phyloP scores from a whole-genome alignment of 768 basidiomycete genomes.

The Russula earlei region DNA sequence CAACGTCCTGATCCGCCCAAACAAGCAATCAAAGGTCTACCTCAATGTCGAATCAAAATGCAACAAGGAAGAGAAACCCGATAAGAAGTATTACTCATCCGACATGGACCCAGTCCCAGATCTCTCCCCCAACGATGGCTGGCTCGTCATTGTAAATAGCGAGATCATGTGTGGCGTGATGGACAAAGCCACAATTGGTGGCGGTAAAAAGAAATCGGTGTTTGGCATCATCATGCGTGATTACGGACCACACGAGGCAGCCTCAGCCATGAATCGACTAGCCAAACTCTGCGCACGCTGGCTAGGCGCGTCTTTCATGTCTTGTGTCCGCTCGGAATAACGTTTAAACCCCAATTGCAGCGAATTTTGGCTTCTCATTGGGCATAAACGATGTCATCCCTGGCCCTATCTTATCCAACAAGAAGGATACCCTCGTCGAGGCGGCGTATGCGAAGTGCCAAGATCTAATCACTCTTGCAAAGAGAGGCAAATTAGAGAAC shows the following conservation, averaged over 20 bases:
- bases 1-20: constrained; percentile 93
- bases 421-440: constrained; percentile 82
- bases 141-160: constrained; percentile 93
- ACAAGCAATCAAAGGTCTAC: constrained; percentile 66
- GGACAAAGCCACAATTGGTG: constrained; percentile 96
- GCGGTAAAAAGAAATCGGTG: constrained; percentile 98
- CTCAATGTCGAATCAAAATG: constrained; percentile 97
- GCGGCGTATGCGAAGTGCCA: constrained; percentile 83
- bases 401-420: constrained; percentile 65
- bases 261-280: constrained; percentile 88
- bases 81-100: constrained; percentile 47
- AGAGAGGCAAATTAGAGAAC: constrained; percentile 87
- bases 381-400: constrained; percentile 99
- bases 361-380: constrained; percentile 94
- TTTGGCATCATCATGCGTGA: constrained; percentile 97
- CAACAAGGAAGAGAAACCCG: constrained; percentile 76
- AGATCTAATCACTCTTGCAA: constrained; percentile 80
- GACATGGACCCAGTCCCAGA: constrained; percentile 63
- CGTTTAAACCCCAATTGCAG: constrained; percentile 34
- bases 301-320: constrained; percentile 48
- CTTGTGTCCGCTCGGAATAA: not conserved
- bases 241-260: constrained; percentile 92
- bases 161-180: constrained; percentile 99
- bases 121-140: constrained; percentile 94
- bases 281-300: constrained; percentile 95